phyloP scores from a whole-genome alignment of 2,329 filamentous ascomycete species.

The Talaromyces sp. region DNA sequence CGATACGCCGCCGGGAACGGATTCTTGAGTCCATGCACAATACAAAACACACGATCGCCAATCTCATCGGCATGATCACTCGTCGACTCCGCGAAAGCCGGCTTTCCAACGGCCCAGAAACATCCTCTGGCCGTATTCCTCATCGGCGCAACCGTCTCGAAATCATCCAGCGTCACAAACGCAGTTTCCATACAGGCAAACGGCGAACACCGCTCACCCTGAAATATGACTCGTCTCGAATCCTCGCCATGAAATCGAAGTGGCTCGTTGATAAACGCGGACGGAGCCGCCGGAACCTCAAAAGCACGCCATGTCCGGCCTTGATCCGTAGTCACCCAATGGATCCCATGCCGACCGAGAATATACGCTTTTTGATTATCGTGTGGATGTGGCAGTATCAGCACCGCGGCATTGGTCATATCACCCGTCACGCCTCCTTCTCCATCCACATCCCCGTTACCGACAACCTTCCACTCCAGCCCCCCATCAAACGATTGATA shows the following conservation, averaged over 20 bases:
- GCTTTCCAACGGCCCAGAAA: conserved; percentile 78
- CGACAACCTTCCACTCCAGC: conserved; percentile 65
- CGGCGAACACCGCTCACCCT: conserved; percentile 66
- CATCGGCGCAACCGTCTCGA: conserved; percentile 65
- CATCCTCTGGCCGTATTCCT: conserved; percentile 70
- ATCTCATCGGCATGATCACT: conserved; percentile 61
- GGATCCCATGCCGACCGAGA: conserved; percentile 62
- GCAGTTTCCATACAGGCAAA: conserved; percentile 61
- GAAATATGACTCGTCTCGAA: conserved; percentile 80
- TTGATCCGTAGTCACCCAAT: conserved; percentile 80
- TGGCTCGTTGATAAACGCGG: conserved; percentile 49
- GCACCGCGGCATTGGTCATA: conserved; percentile 39
- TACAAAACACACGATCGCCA: conserved; percentile 71
- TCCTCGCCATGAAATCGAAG: conserved; percentile 81
- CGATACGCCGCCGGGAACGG: conserved; percentile 70
- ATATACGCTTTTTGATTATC: conserved; percentile 78
- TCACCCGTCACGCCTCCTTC: conserved; percentile 51
- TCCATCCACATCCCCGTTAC: conserved; percentile 40
- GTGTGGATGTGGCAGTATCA: conserved; percentile 72
- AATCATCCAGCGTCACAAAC: conserved; percentile 81
- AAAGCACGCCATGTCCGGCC: conserved; percentile 81
- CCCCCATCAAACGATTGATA: conserved; percentile 81
- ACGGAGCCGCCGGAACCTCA: conserved; percentile 58
- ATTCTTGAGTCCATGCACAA: conserved; percentile 70
- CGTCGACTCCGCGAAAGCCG: conserved; percentile 56